Evolutionary conservation across 177 flowering plant species (phyloP).

Genomic region (Vitis hybrid): DNA sequence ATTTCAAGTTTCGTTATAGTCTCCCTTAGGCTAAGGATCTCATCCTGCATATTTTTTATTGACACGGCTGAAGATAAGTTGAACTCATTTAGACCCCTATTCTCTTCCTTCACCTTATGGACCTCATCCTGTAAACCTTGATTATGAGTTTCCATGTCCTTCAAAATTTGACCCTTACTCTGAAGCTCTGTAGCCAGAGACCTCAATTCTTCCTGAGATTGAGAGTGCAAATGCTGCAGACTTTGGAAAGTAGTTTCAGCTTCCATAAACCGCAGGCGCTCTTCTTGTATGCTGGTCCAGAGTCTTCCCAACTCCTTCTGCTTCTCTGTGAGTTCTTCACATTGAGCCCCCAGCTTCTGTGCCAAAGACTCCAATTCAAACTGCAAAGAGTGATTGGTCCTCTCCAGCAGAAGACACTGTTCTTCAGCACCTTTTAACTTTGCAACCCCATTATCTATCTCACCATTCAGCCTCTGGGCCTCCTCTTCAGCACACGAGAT

Average conservation of each 20-base stretch:
- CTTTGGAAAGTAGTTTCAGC: slow-evolving; percentile 70
- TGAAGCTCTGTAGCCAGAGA: slow-evolving; percentile 52
- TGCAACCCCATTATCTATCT: slow-evolving; percentile 42
- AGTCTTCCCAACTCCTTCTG: slow-evolving; percentile 63
- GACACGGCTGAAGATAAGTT: slow-evolving; percentile 51
- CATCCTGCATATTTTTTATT: slow-evolving; percentile 48
- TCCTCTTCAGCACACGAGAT: slow-evolving; percentile 43
- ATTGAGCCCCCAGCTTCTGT: slow-evolving; percentile 42
- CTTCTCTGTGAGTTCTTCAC: slow-evolving; percentile 61
- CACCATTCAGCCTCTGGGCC: slow-evolving; percentile 41
- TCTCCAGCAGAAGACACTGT: slow-evolving; percentile 48
- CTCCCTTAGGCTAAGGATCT: slow-evolving; percentile 46
- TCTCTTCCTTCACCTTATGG: slow-evolving; percentile 45
- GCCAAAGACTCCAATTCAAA: slow-evolving; percentile 47
- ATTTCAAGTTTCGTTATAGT: slow-evolving; percentile 47
- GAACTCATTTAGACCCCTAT: slow-evolving; percentile 46
- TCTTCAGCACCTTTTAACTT: slow-evolving; percentile 60
- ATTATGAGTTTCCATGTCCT: slow-evolving; percentile 40
- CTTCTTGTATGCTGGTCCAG: slow-evolving; percentile 61
- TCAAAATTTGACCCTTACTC: slow-evolving; percentile 30
- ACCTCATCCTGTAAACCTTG: slow-evolving; percentile 49
- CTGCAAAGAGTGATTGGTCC: slow-evolving; percentile 48
- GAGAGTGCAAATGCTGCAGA: slow-evolving; percentile 60
- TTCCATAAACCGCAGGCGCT: slow-evolving; percentile 53
- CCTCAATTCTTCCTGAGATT: slow-evolving; percentile 63